Percentiles rank a stretch among this genome's conserved stretches.
These are phyloP conservation scores for Geotrichum carabidarum DNA, from an alignment of 1,139 yeast genomes.

Conservation along the genomic window DNA sequence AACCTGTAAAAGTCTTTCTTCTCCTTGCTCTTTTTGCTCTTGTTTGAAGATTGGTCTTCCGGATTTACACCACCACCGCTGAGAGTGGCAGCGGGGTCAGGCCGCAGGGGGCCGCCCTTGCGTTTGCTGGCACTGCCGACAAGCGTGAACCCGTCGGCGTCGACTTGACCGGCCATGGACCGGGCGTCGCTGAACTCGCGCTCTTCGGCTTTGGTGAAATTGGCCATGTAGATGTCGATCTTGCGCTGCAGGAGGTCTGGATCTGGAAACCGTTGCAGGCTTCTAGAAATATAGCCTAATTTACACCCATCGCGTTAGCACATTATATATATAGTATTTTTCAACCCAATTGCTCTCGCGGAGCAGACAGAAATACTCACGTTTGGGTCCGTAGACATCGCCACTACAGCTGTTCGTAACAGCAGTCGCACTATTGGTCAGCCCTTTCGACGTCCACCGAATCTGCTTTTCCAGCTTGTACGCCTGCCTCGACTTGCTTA, in stretches of 20 bases:
- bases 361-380: background rate
- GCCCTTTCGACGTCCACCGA: background rate
- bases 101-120: constrained; percentile 50
- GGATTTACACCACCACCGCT: constrained; percentile 37
- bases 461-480: constrained; percentile 14
- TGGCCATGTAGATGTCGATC: constrained; percentile 57
- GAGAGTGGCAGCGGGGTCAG: constrained; percentile 36
- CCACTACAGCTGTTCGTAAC: background rate
- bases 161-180: constrained; percentile 49
- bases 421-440: background rate
- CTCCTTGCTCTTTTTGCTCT: constrained; percentile 63
- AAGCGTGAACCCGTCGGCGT: constrained; percentile 88
- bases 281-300: constrained; percentile 30
- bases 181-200: constrained; percentile 52
- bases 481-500: constrained; percentile 47
- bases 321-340: no score
- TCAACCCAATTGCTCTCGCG: no score
- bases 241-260: constrained; percentile 45
- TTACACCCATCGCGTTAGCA: no score
- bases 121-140: constrained; percentile 77
- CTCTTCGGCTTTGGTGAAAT: constrained; percentile 69
- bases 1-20: constrained; percentile 91
- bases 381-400: constrained; percentile 1
- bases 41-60: constrained; percentile 38
- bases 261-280: constrained; percentile 39